phyloP scores from a whole-genome alignment of 805 yeast species.

The Maudiozyma turicensis region DNA sequence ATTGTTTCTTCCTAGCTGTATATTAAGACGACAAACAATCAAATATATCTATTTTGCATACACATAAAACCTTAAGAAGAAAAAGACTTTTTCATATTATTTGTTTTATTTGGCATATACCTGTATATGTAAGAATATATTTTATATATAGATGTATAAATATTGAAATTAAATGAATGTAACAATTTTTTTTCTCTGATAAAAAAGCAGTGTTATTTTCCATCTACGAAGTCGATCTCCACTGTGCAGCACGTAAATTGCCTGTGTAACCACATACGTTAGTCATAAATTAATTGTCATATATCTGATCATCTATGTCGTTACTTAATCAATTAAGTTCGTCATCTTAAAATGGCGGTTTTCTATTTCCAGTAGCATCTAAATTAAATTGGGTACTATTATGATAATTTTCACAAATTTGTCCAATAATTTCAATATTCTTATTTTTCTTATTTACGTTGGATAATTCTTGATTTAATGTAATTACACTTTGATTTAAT shows the following conservation, averaged over 20 bases:
- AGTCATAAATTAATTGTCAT: neutral
- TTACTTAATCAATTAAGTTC: neutral
- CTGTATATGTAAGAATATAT: neutral
- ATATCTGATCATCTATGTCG: neutral
- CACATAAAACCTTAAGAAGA: too few relatives aligned
- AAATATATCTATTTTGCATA: too few relatives aligned
- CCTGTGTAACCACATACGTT: neutral
- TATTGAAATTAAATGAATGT: neutral
- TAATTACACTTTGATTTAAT: slow-evolving; percentile 59
- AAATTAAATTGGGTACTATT: slow-evolving; percentile 62
- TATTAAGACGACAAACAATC: too few relatives aligned
- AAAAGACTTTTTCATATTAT: neutral
- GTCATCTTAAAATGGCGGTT: slow-evolving; percentile 15
- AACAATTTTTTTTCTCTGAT: neutral
- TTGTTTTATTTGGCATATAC: neutral
- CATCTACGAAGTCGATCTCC: neutral
- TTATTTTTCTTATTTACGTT: slow-evolving; percentile 57
- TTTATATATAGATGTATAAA: neutral
- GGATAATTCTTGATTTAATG: slow-evolving; percentile 50
- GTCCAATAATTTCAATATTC: slow-evolving; percentile 60
- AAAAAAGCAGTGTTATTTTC: neutral
- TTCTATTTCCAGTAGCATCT: slow-evolving; percentile 51
- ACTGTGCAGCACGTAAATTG: neutral
- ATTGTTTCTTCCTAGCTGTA: too few relatives aligned
- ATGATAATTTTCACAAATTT: slow-evolving; percentile 71